These are phyloP conservation scores for Camelina sativa DNA, from an alignment of 345 rosid genomes.

Conservation along the genomic window DNA sequence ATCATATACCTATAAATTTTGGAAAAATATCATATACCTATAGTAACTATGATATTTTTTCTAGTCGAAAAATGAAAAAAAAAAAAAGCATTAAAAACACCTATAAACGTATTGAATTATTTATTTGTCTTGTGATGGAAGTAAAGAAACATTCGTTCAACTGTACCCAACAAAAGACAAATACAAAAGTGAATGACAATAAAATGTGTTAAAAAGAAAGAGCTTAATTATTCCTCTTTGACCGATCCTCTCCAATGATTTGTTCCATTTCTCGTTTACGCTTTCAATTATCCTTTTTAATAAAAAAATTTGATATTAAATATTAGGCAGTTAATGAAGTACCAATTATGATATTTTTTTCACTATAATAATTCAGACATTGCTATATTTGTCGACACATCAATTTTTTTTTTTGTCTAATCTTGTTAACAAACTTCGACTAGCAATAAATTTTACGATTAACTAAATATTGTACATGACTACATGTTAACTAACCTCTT, in stretches of 20 bases:
- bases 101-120: not conserved
- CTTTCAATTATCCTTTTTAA: not conserved
- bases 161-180: slow-evolving; percentile 43
- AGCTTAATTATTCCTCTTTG: slow-evolving; percentile 47
- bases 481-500: not conserved
- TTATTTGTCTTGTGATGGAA: slow-evolving; percentile 41
- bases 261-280: slow-evolving; percentile 23
- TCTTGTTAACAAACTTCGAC: not conserved
- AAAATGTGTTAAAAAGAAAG: slow-evolving; percentile 41
- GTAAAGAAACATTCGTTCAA: slow-evolving; percentile 47
- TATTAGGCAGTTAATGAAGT: not conserved
- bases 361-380: not conserved
- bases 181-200: slow-evolving; percentile 39
- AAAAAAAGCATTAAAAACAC: not conserved
- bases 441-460: slow-evolving; percentile 2
- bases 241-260: slow-evolving; percentile 42
- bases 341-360: not conserved
- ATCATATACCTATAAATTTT: not conserved
- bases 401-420: not conserved
- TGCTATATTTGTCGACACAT: slow-evolving; percentile 5
- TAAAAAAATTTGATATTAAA: slow-evolving; percentile 4
- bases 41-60: not conserved
- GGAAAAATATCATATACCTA: not conserved
- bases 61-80: not conserved
- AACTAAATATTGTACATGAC: not conserved